These are phyloP conservation scores for Leccinum angustisporum DNA, from an alignment of 1,284 basidiomycete species.

Conservation along the genomic window DNA sequence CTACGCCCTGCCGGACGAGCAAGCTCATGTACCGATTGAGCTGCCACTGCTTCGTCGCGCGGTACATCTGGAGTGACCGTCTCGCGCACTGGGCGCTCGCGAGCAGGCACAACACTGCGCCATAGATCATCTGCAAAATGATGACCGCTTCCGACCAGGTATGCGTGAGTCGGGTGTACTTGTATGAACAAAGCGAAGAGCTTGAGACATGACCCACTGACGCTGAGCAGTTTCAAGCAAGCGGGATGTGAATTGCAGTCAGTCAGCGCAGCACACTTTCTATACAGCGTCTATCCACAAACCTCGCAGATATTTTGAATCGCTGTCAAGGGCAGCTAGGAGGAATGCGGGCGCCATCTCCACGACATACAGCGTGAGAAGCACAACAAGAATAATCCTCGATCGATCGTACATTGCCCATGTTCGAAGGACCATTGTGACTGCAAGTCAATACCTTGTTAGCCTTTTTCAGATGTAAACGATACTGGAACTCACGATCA, in stretches of 20 bases:
- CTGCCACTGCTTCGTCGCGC: background rate
- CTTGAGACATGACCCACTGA: too few relatives aligned
- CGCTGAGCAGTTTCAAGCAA: background rate
- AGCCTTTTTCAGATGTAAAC: background rate
- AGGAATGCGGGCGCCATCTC: background rate
- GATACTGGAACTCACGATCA: slow-evolving; percentile 7
- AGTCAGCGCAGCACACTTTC: background rate
- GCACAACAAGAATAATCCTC: background rate
- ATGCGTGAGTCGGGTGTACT: background rate
- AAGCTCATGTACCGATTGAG: background rate
- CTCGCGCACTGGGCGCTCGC: background rate
- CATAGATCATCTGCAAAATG: background rate
- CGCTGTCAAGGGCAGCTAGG: background rate
- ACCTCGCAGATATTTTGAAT: background rate
- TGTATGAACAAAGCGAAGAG: background rate
- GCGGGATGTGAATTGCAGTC: too few relatives aligned
- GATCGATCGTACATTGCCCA: slow-evolving; percentile 1
- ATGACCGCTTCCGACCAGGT: background rate
- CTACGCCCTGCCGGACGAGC: background rate
- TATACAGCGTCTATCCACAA: background rate
- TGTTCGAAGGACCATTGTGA: background rate
- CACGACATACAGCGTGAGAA: background rate
- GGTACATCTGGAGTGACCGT: background rate
- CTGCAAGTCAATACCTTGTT: background rate
- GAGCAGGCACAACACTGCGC: background rate